Evolutionary conservation across 1,139 yeast species (phyloP), one percentile per base, ranked within the genome.

Genomic region (Pichia sp.): DNA sequence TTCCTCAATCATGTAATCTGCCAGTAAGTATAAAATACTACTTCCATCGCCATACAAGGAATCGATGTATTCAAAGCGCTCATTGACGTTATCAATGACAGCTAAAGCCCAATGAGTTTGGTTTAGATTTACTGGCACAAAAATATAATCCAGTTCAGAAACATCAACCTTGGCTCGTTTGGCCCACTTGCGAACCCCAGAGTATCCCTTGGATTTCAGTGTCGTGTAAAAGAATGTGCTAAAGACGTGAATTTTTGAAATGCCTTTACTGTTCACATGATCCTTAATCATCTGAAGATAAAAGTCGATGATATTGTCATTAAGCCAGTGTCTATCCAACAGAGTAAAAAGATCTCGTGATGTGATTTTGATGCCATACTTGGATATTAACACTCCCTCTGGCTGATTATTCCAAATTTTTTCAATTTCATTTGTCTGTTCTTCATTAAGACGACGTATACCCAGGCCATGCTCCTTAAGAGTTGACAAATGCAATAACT

Each of bases 41-140:
- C 76, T 74, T 48, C 87, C 82, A 34, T 82, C 80, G 9, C 82
- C 79, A 26, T 76, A 74, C 58, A 93, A 71, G 0, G 98, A 91
- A 67, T 93, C 99, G 60, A 80, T 82, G 63, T 87, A 93, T 36
- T 78, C 74, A 49, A 93, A 82, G 34, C 79, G 73, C 59, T 76
- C 75, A 12, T 73, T 70, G 34, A 67, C 66, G 58, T 89, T 80
- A 66, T 93, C 85, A 36, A 93, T 76, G 26, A 85, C 85, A 0
- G 95, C 91, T 44, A 91, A 70, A 4, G 96, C 95, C 99, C 99
- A 93, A 67, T 93, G 99, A 1, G 93, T 79, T 52, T 85, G 83
- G 68, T 80, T 77, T 30, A 88, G 74, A 64, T 93, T 93, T 26
- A 93, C 83, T 0, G 99, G 99, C 6, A 87, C 83, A 58, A 93